Base-by-base conservation (phyloP, 2,329 filamentous ascomycete genomes). In the Dothistroma pini region DNA sequence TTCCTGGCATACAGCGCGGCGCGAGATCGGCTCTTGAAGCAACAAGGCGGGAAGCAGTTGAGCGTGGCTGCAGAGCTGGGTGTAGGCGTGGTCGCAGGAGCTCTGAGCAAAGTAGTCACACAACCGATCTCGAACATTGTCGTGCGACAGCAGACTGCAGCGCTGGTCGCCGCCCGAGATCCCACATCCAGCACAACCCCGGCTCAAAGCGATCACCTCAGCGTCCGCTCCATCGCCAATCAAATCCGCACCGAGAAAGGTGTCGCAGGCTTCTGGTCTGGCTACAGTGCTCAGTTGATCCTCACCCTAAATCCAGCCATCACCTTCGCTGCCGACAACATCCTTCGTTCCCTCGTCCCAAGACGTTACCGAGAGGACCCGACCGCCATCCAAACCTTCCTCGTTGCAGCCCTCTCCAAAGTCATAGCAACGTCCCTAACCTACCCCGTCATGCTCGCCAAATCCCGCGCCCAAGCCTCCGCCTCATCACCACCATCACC, bases 401-500 rank as follows among this genome's bases (percentile, higher is more conserved):
- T 89, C 1, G 74, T 89, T 11, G 91, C 92, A 0, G 91, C 91
- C 0, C 72, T 88, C 29, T 92, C 89, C 75, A 96, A 96, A 76
- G 87, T 87, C 0, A 78, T 88, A 25, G 91, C 91, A 0, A 90
- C 87, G 8, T 83, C 85, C 0, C 77, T 92, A 60, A 96, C 90
- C 0, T 96, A 96, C 72, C 93, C 93, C 0, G 88, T 96, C 74
- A 89, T 90, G 59, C 86, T 92, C 32, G 91, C 90, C n/a, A 93
- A 93, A 77, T 86, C 90, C 1, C 82, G 90, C 29, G 83, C 90
- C 2, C 91, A 96, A 72, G 84, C 89, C 25, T 81, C 83, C 1
- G 71, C 73, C 7, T 70, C 72, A 52, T 70, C 72, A 52, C 73
- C 55, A n/a, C 32, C 60, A 48, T 4, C 51, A 6, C 53, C 56